Evolutionary conservation across 2,329 filamentous ascomycete genomes (phyloP), one percentile per base, ranked within the genome.

Genomic region (Colletotrichum trifolii): DNA sequence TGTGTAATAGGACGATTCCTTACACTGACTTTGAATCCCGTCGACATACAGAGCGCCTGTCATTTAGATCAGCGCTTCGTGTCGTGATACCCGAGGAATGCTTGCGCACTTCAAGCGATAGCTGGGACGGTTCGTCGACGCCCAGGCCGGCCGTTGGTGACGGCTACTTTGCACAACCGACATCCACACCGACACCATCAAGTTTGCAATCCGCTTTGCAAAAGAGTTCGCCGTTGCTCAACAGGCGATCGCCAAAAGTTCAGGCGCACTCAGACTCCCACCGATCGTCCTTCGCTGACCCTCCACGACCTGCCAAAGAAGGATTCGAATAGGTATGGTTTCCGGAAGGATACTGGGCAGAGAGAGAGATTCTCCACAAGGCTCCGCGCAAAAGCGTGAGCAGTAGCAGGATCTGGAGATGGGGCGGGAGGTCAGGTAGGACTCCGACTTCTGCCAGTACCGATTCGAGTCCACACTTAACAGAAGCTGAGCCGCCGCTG

Each of bases 281-380:
- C 38, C 42, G 52, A 53, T 15, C n/a, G 2, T 54, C 25, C 11
- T 39, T 72, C 13, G 72, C 83, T 35, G 85, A 88, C 60, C 86
- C 86, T 3, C 86, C 86, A 33, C 82, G 86, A 2, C 80, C 83
- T n/a, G 76, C 86, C 57, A 82, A 75, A 53, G 79, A 83, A 48
- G 85, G 86, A 45, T 80, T 75, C 70, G 86, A 89, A 76, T 89
- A 85, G 86, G 86, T 88, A 33, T 88, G 86, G 86, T 88, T 86
- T 71, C 86, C 86, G 1, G 83, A 82, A 55, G 86, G 86, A 6
- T 89, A 87, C 71, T 88, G 85, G 86, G 86, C 86, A n/a, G 86
- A 88, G 73, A 79, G 86, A n/a, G 77, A 82, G 50, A 60, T 70
- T 34, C 59, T 64, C n/a, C 60, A 65, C 25, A 68, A 72, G 55